Conservation (phyloP, 2,329 filamentous ascomycete genomes). For the Diaporthe batatas region DNA sequence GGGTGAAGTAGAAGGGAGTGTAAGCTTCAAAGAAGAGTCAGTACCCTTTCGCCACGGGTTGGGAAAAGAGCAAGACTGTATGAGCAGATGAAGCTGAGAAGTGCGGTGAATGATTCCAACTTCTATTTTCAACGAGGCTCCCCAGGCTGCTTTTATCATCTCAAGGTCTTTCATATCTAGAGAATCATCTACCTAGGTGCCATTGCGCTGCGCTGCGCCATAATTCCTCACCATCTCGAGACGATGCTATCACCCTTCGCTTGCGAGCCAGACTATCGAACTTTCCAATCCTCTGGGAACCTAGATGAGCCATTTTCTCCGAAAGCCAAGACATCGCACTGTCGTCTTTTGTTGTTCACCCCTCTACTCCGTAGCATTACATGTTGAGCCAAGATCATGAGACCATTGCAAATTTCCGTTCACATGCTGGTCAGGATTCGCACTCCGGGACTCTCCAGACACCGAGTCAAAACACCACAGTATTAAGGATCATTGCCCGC, state of each 20-base stretch:
- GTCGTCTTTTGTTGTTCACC: slow-evolving; percentile 6
- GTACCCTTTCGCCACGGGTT: not conserved
- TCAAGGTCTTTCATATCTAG: too few relatives aligned
- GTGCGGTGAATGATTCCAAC: not conserved
- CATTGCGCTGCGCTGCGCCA: too few relatives aligned
- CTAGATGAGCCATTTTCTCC: slow-evolving; percentile 19
- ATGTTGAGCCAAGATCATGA: slow-evolving; percentile 19
- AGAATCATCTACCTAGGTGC: not conserved
- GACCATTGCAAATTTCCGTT: slow-evolving; percentile 20
- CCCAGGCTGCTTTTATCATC: slow-evolving; percentile 6
- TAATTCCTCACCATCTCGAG: not conserved
- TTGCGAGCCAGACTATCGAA: not conserved
- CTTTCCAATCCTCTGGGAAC: not conserved
- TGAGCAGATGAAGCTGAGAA: not conserved
- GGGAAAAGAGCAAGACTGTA: not conserved
- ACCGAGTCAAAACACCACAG: slow-evolving; percentile 7
- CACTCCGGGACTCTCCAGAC: not conserved
- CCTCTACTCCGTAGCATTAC: slow-evolving; percentile 25
- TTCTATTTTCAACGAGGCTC: not conserved
- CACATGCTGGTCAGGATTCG: slow-evolving; percentile 12
- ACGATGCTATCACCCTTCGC: not conserved
- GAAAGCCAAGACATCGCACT: slow-evolving; percentile 12
- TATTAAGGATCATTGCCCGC: slow-evolving; percentile 9
- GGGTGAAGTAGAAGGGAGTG: not conserved
- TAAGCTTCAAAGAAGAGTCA: not conserved